A percentile compares a stretch with the other conserved stretches of the same genome.
Evolutionary conservation across 768 basidiomycete species (phyloP).

Genomic region (Lanmaoa pseudosensibilis): DNA sequence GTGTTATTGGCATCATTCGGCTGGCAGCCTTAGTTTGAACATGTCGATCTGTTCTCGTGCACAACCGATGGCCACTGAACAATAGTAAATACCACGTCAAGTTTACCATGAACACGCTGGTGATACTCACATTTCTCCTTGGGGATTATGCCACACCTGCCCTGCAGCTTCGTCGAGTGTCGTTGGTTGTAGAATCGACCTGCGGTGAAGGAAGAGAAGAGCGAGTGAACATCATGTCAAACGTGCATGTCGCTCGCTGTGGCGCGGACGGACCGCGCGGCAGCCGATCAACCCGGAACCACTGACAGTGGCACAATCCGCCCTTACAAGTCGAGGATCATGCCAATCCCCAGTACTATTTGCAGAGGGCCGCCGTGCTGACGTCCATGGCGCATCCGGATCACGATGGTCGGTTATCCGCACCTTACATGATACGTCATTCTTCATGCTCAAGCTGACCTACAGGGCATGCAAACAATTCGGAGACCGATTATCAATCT

Average conservation of each 20-base stretch:
- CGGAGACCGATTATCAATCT: background rate
- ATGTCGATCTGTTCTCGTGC: slow-evolving; percentile 9
- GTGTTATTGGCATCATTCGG: slow-evolving; percentile 8
- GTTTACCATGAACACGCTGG: background rate
- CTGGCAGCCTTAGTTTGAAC: background rate
- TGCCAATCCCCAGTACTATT: background rate
- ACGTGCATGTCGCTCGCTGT: slow-evolving; percentile 10
- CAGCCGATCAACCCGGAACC: slow-evolving; percentile 17
- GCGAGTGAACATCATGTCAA: slow-evolving; percentile 2
- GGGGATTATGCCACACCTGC: background rate
- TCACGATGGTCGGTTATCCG: slow-evolving; percentile 3
- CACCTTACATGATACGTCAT: slow-evolving; percentile 9
- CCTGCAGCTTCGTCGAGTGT: background rate
- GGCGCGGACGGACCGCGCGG: slow-evolving; percentile 12
- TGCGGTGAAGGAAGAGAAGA: slow-evolving; percentile 10
- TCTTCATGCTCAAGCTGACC: background rate
- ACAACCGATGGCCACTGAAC: background rate
- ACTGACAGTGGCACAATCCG: background rate
- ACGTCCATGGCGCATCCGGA: slow-evolving; percentile 8
- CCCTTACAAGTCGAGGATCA: slow-evolving; percentile 17
- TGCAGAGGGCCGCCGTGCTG: background rate
- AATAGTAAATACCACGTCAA: background rate
- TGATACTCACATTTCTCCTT: slow-evolving; percentile 10
- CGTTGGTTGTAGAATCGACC: slow-evolving; percentile 4
- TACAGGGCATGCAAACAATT: background rate